Base-by-base conservation (phyloP, 306 rosid genomes). In the Begonia masoniana region DNA sequence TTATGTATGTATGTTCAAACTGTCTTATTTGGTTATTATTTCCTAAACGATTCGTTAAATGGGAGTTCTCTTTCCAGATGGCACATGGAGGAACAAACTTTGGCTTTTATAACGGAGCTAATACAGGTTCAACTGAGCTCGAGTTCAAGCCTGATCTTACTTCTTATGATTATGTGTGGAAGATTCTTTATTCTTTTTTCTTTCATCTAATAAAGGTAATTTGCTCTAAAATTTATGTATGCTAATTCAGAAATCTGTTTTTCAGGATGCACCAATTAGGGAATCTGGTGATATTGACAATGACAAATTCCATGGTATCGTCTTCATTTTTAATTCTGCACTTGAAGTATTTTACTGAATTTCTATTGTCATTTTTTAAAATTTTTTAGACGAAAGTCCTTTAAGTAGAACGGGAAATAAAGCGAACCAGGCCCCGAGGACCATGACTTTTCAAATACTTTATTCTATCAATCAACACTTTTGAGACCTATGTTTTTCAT, bases 81-180 rank as follows among this genome's bases (percentile, higher is more conserved):
- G 96, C 78, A 24, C 86, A 91, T 71, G 97, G 97, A 47, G 96
- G 96, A 57, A 80, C 96, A 63, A 91, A 91, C 75, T 91, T 91
- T 66, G 96, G 94, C 48, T 91, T 91, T 70, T 91, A 85, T 52
- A 85, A 49, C 69, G 96, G 97, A 52, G 97, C 97, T 23, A 91
- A 85, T 70, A 69, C 85, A 23, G 94, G 92, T 59, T 56, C 12
- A 43, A 47, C 56, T 13, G 96, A 74, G 71, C 62, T 77, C 59
- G 84, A 81, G 65, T 91, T 78, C 84, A 65, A 78, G 68, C 75
- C 95, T 31, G 97, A 91, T 63, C 83, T 91, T 59, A 91, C 97
- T 58, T 91, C 97, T 41, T 91, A 85, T 36, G 96, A 85, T 76
- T 91, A 91, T 69, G 97, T 91, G 54, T 72, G 85, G 55, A 75